phyloP scores from a whole-genome alignment of 306 rosid species.

The Corylus heterophylla region DNA sequence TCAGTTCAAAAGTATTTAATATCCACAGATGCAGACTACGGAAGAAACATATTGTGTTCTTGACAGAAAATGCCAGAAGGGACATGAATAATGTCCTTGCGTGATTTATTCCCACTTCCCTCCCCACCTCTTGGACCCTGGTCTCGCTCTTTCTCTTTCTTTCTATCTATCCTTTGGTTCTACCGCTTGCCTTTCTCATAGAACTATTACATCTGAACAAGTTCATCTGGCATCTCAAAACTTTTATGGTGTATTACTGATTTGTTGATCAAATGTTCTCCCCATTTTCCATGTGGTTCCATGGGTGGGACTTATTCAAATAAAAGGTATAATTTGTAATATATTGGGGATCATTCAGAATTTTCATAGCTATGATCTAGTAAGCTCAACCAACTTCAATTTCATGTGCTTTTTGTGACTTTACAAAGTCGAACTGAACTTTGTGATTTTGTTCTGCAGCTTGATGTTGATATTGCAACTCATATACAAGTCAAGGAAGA shows the following conservation, averaged over 20 bases:
- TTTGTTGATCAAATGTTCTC: background rate
- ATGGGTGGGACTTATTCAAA: background rate
- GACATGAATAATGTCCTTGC: background rate
- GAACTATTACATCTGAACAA: background rate
- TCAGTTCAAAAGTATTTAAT: background rate
- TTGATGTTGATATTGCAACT: conserved; percentile 73
- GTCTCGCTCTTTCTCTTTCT: background rate
- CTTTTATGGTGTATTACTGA: background rate
- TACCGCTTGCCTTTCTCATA: background rate
- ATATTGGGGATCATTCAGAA: background rate
- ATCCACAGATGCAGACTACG: background rate
- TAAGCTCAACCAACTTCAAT: background rate
- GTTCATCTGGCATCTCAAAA: background rate
- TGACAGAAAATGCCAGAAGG: background rate
- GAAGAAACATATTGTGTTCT: background rate
- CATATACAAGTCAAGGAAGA: conserved; percentile 78
- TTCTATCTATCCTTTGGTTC: background rate
- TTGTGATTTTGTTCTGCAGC: conserved; percentile 51
- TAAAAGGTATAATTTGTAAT: background rate
- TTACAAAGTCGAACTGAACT: conserved; percentile 16
- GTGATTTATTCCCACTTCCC: background rate
- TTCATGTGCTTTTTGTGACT: conserved; percentile 7
- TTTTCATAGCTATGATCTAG: background rate
- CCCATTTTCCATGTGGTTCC: background rate
- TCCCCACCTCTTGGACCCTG: no score